Percentiles rank a stretch among this genome's conserved stretches.
phyloP scores from a whole-genome alignment of 495 filamentous ascomycete species.

The Physcia stellaris region DNA sequence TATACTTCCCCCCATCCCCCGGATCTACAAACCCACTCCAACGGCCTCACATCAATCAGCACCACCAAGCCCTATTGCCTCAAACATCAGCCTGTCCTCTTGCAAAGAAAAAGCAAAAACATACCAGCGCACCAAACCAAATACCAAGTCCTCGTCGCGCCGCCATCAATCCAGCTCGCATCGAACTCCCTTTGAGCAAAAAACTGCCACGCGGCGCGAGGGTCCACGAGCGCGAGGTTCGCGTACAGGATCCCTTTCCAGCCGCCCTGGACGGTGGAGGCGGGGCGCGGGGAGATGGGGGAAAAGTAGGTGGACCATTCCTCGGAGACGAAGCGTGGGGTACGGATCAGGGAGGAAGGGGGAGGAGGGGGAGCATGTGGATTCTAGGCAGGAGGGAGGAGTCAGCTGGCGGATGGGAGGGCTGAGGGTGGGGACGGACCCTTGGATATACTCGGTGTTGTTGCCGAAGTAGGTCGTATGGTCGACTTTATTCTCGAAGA shows the following conservation, averaged over 20 bases:
- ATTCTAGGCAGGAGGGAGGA: constrained; percentile 36
- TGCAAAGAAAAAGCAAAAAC: constrained; percentile 11
- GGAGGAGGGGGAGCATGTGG: constrained; percentile 91
- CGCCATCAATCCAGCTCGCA: constrained; percentile 65
- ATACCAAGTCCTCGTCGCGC: constrained; percentile 82
- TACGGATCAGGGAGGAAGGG: constrained; percentile 51
- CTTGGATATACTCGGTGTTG: constrained; percentile 75
- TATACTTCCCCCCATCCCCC: no score
- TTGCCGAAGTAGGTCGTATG: constrained; percentile 88
- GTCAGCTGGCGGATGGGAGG: background rate
- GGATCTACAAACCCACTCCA: no score
- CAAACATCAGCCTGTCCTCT: no score
- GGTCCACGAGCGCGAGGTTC: constrained; percentile 69
- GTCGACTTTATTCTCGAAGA: constrained; percentile 96
- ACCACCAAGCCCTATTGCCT: no score
- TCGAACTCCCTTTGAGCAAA: constrained; percentile 57
- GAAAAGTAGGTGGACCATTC: constrained; percentile 78
- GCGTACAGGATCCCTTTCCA: constrained; percentile 80
- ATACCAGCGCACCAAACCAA: constrained; percentile 60
- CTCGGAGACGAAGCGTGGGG: constrained; percentile 55
- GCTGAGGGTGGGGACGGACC: constrained; percentile 21
- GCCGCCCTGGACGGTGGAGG: constrained; percentile 47
- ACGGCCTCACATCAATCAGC: no score
- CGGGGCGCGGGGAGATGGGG: constrained; percentile 31
- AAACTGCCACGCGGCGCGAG: constrained; percentile 54